Base-by-base conservation (phyloP, 2,329 filamentous ascomycete species). In the Aspergillus oerlinghausenensis region DNA sequence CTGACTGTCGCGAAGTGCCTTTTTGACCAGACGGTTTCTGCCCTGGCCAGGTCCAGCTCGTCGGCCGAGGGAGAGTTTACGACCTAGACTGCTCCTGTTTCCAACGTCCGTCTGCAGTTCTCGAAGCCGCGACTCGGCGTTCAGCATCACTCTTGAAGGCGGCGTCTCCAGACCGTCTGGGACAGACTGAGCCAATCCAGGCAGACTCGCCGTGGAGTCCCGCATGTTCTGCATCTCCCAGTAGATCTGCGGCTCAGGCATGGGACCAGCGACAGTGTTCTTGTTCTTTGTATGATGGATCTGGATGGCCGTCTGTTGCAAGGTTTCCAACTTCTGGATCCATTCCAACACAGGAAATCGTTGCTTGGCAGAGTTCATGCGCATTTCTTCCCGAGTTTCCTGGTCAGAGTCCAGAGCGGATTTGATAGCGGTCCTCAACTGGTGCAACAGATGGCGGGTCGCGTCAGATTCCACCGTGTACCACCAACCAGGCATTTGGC, bases 401-500 rank as follows among this genome's bases (percentile, higher is more conserved):
- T 72, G 72, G 60, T 82, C 82, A 1, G 84, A 86, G 53, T 77
- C 80, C 54, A 88, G 69, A 1, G 85, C 86, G 51, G 79, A 79
- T 19, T 82, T 74, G 59, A 88, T 87, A 9, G 85, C 83, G 60
- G 79, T 77, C 68, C 83, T 85, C 75, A 88, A 88, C 66, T 88
- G 86, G 49, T 83, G 80, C 55, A 88, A 75, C 45, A 87, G 72
- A 73, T 88, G 85, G 48, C 79, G 79, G 0, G 84, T 85, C 1
- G 83, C 82, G 5, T 80, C 84, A 0, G 84, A 86, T 67, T 88
- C 86, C 55, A 88, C 82, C 0, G 85, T 87, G 68, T 83, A 88
- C 85, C 85, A 88, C 82, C 85, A 88, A 23, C 86, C 86, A 19
- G 86, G 86, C 85, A 88, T 88, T 66, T 86, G 83, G 17, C 85